Conservation (phyloP, 2,329 filamentous ascomycete genomes). For the Lachnellula arida region DNA sequence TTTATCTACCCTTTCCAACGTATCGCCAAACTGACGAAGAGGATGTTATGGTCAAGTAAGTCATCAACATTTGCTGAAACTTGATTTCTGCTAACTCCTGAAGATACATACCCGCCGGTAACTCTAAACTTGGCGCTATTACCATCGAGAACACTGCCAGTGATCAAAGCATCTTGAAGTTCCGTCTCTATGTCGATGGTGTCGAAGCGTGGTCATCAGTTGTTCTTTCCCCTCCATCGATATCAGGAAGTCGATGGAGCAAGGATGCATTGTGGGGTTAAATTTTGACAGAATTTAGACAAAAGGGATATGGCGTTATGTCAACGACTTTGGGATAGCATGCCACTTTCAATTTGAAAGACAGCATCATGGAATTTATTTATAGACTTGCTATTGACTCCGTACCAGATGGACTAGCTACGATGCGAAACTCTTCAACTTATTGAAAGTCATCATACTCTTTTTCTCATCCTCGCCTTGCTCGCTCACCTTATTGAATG, state of each 20-base stretch:
- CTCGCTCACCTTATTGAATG: too few relatives aligned
- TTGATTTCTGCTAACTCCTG: conserved; percentile 19
- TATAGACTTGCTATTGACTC: too few relatives aligned
- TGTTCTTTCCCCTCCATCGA: conserved; percentile 42
- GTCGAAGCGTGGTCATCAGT: conserved; percentile 68
- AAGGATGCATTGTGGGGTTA: conserved; percentile 32
- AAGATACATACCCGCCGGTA: conserved; percentile 76
- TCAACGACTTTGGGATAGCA: too few relatives aligned
- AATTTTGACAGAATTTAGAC: background rate
- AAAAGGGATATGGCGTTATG: too few relatives aligned
- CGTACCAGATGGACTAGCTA: too few relatives aligned
- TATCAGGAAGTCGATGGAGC: conserved; percentile 21
- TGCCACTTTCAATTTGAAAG: too few relatives aligned
- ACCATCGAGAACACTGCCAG: conserved; percentile 67
- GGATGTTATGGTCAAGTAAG: conserved; percentile 80
- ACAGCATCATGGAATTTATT: too few relatives aligned
- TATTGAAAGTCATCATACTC: too few relatives aligned
- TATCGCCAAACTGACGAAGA: conserved; percentile 78
- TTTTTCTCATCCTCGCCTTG: too few relatives aligned
- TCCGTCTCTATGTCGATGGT: conserved; percentile 79
- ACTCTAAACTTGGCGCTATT: conserved; percentile 81
- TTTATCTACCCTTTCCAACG: conserved; percentile 79
- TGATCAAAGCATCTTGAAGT: conserved; percentile 70
- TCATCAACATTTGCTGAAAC: conserved; percentile 19
- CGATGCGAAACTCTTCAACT: too few relatives aligned